Base-by-base conservation (phyloP, 192 early-diverging fungal genomes). In the Backusella liffmaniae region DNA sequence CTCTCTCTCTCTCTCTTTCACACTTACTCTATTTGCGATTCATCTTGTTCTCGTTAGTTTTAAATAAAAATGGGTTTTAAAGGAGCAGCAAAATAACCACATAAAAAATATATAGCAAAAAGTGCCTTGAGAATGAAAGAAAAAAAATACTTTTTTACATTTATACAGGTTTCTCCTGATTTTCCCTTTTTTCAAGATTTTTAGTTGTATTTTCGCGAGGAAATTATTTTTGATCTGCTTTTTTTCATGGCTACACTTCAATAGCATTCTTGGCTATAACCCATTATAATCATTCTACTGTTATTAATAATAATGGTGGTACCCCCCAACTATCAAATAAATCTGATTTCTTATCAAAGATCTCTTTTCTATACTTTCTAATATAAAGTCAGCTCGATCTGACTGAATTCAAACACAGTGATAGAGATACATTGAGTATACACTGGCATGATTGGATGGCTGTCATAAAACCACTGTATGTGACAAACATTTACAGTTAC, bases 141-240 rank as follows among this genome's bases (percentile, higher is more conserved):
- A 21, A 62, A 62, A 62, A 21, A 53, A 53, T 53, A 53, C 37
- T 39, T 39, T 12, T 39, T 10, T 49, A 49, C 18, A n/a, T n/a
- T n/a, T 1, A 13, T 44, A n/a, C 23, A 62, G 23, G 56, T 62
- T 62, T 62, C 56, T 62, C 56, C 56, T 62, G 56, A 62, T 62
- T 62, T 62, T 62, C 56, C 23, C 56, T 62, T 9, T 32, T 21
- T 62, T 62, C 56, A 62, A 29, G 56, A 23, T 62, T 32, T 32
- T 32, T 32, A 32, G 30, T 2, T 29, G 12, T 59, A 26, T 26
- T 26, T 59, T 62, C 56, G 29, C 56, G 56, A 62, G 21, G 56
- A 62, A 62, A 62, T 62, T 62, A 62, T 29, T 62, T 62, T 62
- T 10, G 26, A 56, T 56, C n/a, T 56, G 53, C 21, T 56, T 56